Base-by-base conservation (phyloP, 108 stramenopile genomes). In the Conticribra weissflogii region DNA sequence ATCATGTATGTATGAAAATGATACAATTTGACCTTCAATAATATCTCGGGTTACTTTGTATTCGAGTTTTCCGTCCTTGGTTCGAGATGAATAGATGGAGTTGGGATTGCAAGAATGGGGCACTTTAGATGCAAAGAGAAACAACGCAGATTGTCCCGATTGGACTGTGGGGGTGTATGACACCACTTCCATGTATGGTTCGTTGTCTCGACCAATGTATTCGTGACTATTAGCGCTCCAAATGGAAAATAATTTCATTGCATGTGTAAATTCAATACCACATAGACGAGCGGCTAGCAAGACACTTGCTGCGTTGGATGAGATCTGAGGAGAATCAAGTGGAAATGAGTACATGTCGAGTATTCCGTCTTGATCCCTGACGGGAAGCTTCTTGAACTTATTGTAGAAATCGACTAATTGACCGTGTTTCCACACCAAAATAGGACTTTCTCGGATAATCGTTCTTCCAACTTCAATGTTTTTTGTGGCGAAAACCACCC, bases 101-200 rank as follows among this genome's bases (percentile, higher is more conserved):
- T 78, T 78, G 3, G 78, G 78, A 22, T 59, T 8, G 0, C 78
- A 79, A 4, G 78, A 71, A 64, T 79, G 78, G 23, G 63, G 34
- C 0, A 79, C 65, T 55, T 72, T 72, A 1, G 63, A 65, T 7
- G 61, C 71, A 36, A 51, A 72, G 0, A 72, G 49, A 45, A 72
- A 79, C 2, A 79, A 41, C 25, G 78, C 78, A 31, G 33, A 15
- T 18, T 51, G 4, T 64, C 41, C 22, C 3, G 29, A n/a, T 2
- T 21, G 15, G 25, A 30, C 23, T 36, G 22, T 28, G 16, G 57
- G 2, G 0, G 9, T 50, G 44, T 2, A 4, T 31, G 63, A 12
- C 51, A 22, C 0, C 16, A 64, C 22, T 47, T 64, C 22, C 3
- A 3, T 17, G 23, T 5, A 59, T 41, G n/a, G 23, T 18, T 53